Base-by-base conservation (phyloP, 1,284 basidiomycete species). In the Rhodotorula sp. region DNA sequence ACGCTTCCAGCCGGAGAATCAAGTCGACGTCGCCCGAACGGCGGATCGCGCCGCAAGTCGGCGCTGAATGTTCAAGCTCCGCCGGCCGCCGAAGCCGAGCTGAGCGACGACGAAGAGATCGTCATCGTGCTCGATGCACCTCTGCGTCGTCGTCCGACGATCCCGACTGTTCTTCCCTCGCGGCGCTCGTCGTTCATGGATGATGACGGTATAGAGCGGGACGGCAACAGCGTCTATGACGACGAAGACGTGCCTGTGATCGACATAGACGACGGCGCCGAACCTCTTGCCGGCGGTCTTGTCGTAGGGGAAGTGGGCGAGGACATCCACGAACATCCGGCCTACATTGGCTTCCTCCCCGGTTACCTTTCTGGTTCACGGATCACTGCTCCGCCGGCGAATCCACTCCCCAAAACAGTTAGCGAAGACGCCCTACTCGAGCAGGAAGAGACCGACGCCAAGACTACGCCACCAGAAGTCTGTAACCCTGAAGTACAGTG, bases 121-220 rank as follows among this genome's bases (percentile, higher is more conserved):
- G 64, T 74, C 31, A 70, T 74, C 62, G 68, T 76, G 3, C 72
- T 76, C 51, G 68, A 74, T 26, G 63, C 72, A 12, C 65, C 72
- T 3, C 16, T 58, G 23, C 64, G 52, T 6, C 31, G 62, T 21
- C 43, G 34, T 10, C 21, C 31, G 39, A n/a, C 31, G 39, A n/a
- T 39, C 34, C 15, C 61, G 46, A 6, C 56, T 60, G 8, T 64
- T 52, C 3, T 20, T 47, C 14, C 56, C 62, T 69, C 74, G 8
- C 63, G 60, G 5, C 49, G 69, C 5, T 68, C 65, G 34, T 62
- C 61, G 18, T 64, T 57, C 51, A 52, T 56, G 18, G 66, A 58
- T 21, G 72, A 65, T 6, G 63, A 59, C 2, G 60, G 52, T 8
- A 47, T 21, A 26, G 64, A 63, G 21, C 62, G 29, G 18, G 65